Base-by-base conservation (phyloP, 2,329 filamentous ascomycete genomes). In the Phialemoniopsis sp. region DNA sequence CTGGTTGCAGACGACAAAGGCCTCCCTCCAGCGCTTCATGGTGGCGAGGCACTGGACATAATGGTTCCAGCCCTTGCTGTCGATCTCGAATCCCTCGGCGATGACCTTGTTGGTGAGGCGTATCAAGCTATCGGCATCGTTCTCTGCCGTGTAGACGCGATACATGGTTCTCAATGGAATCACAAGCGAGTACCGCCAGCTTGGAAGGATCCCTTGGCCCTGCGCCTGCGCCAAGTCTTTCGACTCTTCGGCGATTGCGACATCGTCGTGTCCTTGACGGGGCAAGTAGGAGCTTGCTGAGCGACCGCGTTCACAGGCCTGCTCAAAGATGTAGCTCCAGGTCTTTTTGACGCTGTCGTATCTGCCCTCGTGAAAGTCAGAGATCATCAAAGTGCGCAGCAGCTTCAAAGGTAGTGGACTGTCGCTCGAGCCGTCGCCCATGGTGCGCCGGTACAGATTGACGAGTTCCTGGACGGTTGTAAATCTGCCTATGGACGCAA, bases 11-110 rank as follows among this genome's bases (percentile, higher is more conserved):
- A 82, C 63, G 16, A 66, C 56, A 62, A 93, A 95, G 29, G 89
- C 89, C 15, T 83, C 70, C 35, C 78, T 63, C 51, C 76, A 73
- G 34, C 74, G 70, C 34, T 74, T 72, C 39, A 80, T 69, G 13
- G 70, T 66, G 17, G 80, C 78, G 19, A 96, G 77, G 37, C 73
- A 62, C 51, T 85, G 78, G 40, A 95, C 73, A 47, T 87, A 82
- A 37, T 76, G 71, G 56, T 95, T 93, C 89, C 89, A 95, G 49
- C 87, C 89, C 51, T 74, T 75, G 56, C 78, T 82, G 53, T 88
- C 83, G 41, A 96, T 62, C 19, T 68, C 66, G 65, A 91, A 96
- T 10, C 90, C 91, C 31, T 74, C 70, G 2, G 58, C 56, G 8
- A 78, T 66, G 10, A 90, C 66, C n/a, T 16, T 61, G 8, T 63